Evolutionary conservation across 2,329 filamentous ascomycete species (phyloP).

Genomic region (Ustulina deusta): DNA sequence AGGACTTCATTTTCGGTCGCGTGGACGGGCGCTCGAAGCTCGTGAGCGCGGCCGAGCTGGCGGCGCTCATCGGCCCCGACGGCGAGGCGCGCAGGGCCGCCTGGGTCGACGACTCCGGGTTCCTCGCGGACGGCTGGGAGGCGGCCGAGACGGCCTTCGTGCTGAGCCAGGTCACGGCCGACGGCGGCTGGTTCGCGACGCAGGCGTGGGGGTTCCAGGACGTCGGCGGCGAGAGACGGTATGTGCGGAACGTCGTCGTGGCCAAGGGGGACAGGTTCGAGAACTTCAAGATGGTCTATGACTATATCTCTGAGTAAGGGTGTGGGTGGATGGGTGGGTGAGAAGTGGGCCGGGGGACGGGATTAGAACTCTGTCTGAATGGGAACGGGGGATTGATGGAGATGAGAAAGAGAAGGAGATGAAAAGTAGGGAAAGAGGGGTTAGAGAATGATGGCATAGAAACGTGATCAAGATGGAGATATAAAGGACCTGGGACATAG

Average conservation of each 20-base stretch:
- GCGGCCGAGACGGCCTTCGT: conserved; percentile 70
- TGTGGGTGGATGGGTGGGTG: neutral
- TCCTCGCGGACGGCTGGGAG: conserved; percentile 72
- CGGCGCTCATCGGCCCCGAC: conserved; percentile 68
- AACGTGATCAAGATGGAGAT: neutral
- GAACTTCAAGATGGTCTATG: conserved; percentile 67
- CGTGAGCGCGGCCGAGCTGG: conserved; percentile 64
- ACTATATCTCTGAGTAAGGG: conserved; percentile 56
- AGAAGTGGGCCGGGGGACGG: neutral
- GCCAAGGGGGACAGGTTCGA: conserved; percentile 59
- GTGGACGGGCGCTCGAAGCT: conserved; percentile 72
- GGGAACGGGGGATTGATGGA: too few species aligned
- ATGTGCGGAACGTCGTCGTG: conserved; percentile 66
- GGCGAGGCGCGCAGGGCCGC: conserved; percentile 64
- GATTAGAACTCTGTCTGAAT: too few species aligned
- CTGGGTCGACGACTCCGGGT: conserved; percentile 61
- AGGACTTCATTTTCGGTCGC: conserved; percentile 83
- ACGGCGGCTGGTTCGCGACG: conserved; percentile 64
- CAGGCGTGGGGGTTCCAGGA: conserved; percentile 73
- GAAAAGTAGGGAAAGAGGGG: neutral
- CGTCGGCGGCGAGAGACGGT: conserved; percentile 63
- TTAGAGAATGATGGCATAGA: neutral
- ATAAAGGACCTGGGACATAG: neutral
- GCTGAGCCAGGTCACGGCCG: conserved; percentile 69
- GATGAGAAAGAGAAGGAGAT: neutral